Evolutionary conservation across 1,284 basidiomycete species (phyloP), one percentile per base, ranked within the genome.

Genomic region (Polyporus tsugae): DNA sequence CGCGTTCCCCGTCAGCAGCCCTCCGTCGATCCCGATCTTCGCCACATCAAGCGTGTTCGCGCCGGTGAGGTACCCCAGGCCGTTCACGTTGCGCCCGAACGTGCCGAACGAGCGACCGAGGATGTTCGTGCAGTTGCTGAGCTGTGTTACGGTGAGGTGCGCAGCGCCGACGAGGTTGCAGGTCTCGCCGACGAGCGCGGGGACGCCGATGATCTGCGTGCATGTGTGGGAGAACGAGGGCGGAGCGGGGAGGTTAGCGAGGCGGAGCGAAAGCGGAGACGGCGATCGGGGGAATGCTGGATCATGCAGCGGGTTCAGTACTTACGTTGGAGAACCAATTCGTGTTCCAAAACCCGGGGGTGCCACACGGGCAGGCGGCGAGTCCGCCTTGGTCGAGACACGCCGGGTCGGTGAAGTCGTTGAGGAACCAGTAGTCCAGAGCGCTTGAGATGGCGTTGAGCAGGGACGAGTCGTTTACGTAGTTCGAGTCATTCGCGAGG

Each of bases 371-470:
- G 72, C 89, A 91, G 11, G 77, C 52, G 3, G 42, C 1, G 7
- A 64, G 80, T 0, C 89, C 88, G 0, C 89, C 89, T 6, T 39
- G 38, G 63, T 68, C 63, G 49, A 91, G 76, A 75, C 90, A 92
- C 22, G 79, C 83, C 4, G 78, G 73, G 46, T 82, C 80, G 6
- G 82, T 84, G 74, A 87, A 90, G 75, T 91, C 90, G 65, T 86
- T 86, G 4, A 72, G 73, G 70, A 91, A 91, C 90, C 90, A 92
- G 72, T 82, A 91, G 68, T 87, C 80, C 86, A 91, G 87, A 0
- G 86, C 89, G 2, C 76, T 73, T 13, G 81, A 82, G 15, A 87
- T 85, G 0, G 83, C 80, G 7, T 74, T 66, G 19, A 83, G 80
- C 6, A 89, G 71, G 0, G 75, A 69, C 0, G 81, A 63, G 70